Conservation (phyloP, 805 yeast genomes). For the Millerozyma acaciae region DNA sequence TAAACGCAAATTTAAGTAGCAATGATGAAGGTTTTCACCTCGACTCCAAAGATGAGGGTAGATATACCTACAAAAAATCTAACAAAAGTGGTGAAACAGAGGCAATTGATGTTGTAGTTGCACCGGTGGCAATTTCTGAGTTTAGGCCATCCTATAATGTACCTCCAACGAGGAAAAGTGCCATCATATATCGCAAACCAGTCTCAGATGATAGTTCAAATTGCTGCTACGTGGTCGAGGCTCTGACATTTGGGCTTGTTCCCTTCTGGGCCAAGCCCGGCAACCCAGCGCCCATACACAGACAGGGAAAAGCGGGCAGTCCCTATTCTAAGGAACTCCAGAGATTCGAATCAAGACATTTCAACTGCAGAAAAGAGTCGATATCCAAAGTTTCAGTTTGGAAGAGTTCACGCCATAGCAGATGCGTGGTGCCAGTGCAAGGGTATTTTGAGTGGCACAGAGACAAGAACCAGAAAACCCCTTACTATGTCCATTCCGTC, state of each 20-base stretch:
- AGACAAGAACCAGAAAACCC: constrained; percentile 43
- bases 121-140: neutral
- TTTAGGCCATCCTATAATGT: constrained; percentile 50
- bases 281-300: constrained; percentile 24
- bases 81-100: constrained; percentile 16
- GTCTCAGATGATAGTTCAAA: constrained; percentile 6
- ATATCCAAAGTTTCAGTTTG: constrained; percentile 51
- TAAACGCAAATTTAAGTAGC: no score
- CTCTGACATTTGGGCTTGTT: constrained; percentile 79
- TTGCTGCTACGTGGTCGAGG: constrained; percentile 28
- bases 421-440: constrained; percentile 75
- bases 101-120: constrained; percentile 8
- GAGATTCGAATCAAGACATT: constrained; percentile 44
- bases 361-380: constrained; percentile 74
- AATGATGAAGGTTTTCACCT: no score
- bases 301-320: constrained; percentile 13
- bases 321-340: constrained; percentile 29
- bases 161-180: constrained; percentile 56
- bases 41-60: constrained; percentile 8
- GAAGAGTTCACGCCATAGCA: constrained; percentile 44
- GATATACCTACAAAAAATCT: constrained; percentile 10
- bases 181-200: constrained; percentile 26
- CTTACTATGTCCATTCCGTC: constrained; percentile 60
- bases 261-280: constrained; percentile 62
- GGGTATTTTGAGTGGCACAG: constrained; percentile 86